A percentile compares a stretch with the other conserved stretches of the same genome.
Evolutionary conservation across 257 asterid species (phyloP).

Genomic region (Ilex aquifolium): DNA sequence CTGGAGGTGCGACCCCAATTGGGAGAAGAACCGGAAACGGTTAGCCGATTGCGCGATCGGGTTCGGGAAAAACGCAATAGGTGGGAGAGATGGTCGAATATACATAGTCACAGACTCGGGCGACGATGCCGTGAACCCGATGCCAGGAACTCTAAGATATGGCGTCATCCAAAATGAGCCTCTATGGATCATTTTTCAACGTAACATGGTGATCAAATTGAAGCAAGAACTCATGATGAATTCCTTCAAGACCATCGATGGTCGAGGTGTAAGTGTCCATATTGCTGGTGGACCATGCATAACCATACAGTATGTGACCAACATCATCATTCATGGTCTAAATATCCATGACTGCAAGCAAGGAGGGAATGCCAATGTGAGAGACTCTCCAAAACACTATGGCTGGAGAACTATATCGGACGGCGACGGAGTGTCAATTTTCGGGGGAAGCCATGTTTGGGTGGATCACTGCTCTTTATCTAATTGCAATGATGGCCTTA

Average conservation of each 20-base stretch:
- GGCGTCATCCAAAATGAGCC: conserved; percentile 7
- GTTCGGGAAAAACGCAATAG: background rate
- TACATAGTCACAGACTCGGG: background rate
- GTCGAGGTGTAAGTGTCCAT: conserved; percentile 8
- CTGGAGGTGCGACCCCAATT: conserved; percentile 10
- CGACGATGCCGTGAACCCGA: conserved; percentile 6
- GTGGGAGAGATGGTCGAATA: conserved; percentile 6
- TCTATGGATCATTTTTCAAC: background rate
- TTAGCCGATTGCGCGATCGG: conserved; percentile 8
- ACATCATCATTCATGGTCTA: conserved; percentile 7
- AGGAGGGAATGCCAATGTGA: conserved; percentile 11
- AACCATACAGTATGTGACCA: conserved; percentile 3
- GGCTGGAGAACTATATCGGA: conserved; percentile 1
- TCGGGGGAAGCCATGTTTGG: conserved; percentile 10
- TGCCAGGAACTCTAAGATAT: conserved; percentile 5
- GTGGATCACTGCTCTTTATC: conserved; percentile 11
- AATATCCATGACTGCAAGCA: conserved; percentile 5
- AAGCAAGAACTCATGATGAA: conserved; percentile 11
- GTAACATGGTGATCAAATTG: conserved; percentile 3
- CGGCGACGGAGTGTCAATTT: conserved; percentile 6
- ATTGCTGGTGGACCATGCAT: conserved; percentile 11
- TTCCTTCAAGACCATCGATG: conserved; percentile 11
- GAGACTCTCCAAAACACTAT: background rate
- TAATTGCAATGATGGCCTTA: conserved; percentile 6
- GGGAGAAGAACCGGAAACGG: background rate